These are phyloP conservation scores for Colletotrichum scovillei DNA, from an alignment of 2,329 filamentous ascomycete genomes.

Conservation along the genomic window DNA sequence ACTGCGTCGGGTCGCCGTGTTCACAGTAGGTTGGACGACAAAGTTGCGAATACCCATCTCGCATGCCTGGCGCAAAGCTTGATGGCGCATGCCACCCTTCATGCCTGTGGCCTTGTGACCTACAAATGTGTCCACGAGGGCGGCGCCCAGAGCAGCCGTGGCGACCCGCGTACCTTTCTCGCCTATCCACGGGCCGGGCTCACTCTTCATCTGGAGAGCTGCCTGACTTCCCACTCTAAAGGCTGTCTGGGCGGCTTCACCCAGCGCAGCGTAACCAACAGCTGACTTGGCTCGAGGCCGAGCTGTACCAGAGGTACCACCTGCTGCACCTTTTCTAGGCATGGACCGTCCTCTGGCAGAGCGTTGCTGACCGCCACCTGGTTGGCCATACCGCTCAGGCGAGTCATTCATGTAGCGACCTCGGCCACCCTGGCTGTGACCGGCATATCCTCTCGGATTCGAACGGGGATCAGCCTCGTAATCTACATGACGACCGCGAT, in stretches of 20 bases:
- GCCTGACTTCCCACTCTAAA: conserved; percentile 61
- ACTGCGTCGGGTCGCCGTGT: conserved; percentile 12
- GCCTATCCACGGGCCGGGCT: conserved; percentile 59
- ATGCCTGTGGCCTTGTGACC: conserved; percentile 45
- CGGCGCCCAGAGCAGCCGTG: conserved; percentile 60
- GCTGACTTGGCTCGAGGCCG: conserved; percentile 38
- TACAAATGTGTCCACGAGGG: conserved; percentile 59
- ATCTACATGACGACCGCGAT: neutral
- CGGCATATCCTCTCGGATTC: neutral
- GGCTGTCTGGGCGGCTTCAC: conserved; percentile 57
- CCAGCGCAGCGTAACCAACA: conserved; percentile 31
- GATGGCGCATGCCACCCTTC: conserved; percentile 36
- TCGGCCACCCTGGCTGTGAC: conserved; percentile 7
- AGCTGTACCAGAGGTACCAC: neutral
- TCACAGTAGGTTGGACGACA: conserved; percentile 28
- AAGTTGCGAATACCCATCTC: conserved; percentile 33
- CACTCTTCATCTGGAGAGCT: conserved; percentile 57
- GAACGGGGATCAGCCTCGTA: neutral
- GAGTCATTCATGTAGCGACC: conserved; percentile 17
- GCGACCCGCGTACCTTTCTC: conserved; percentile 61
- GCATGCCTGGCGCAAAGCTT: conserved; percentile 35
- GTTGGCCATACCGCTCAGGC: conserved; percentile 7
- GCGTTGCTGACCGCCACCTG: conserved; percentile 1
- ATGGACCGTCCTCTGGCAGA: conserved; percentile 23
- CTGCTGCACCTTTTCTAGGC: conserved; percentile 16